phyloP scores from a whole-genome alignment of 805 yeast species.

The Saccharomycopsis javanensis region DNA sequence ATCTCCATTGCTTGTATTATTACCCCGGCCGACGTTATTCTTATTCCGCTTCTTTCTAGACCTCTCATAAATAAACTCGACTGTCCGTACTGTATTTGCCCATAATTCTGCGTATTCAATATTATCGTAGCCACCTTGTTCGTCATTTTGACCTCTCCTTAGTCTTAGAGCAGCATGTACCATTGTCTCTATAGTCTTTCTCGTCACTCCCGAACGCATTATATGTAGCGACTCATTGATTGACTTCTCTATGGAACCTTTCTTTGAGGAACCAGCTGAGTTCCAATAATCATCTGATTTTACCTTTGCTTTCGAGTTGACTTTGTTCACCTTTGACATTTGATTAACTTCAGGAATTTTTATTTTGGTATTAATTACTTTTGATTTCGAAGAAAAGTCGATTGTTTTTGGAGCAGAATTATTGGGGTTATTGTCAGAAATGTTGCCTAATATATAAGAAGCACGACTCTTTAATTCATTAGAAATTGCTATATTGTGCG shows the following conservation, averaged over 20 bases:
- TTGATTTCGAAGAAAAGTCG: no score
- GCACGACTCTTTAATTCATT: not conserved
- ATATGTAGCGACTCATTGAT: no score
- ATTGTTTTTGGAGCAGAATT: no score
- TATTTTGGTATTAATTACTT: no score
- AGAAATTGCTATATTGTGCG: not conserved
- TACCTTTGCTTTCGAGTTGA: no score
- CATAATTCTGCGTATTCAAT: not conserved
- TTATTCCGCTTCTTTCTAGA: not conserved
- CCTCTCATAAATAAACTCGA: not conserved
- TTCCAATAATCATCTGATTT: no score
- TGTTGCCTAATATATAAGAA: not conserved
- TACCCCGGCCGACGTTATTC: not conserved
- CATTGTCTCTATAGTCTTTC: not conserved
- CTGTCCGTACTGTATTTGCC: not conserved
- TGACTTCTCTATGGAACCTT: not conserved
- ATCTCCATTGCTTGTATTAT: not conserved
- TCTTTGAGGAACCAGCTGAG: not conserved
- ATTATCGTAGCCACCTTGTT: not conserved
- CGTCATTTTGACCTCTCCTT: not conserved
- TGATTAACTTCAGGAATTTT: no score
- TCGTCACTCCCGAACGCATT: not conserved
- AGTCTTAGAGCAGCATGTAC: not conserved
- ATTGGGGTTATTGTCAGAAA: not conserved
- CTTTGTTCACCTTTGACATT: no score